A percentile compares a stretch with the other conserved stretches of the same genome.
Evolutionary conservation across 768 basidiomycete genomes (phyloP).

Genomic region (Phylloporus arenicola): DNA sequence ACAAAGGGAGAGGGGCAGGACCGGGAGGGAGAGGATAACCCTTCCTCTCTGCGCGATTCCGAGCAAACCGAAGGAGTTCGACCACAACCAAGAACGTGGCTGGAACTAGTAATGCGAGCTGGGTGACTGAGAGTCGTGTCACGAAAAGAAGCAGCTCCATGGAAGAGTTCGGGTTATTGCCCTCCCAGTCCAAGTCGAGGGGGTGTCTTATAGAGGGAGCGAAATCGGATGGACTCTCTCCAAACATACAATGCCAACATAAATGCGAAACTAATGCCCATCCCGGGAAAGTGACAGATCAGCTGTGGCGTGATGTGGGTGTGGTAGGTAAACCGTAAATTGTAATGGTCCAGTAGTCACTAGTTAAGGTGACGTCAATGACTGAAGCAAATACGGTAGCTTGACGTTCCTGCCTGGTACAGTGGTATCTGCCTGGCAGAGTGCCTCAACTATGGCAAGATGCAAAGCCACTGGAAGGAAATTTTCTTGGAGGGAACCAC

Average conservation of each 20-base stretch:
- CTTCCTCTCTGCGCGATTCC: not conserved
- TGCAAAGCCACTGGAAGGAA: not conserved
- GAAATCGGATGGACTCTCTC: not conserved
- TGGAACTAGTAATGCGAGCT: not conserved
- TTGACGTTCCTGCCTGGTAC: not conserved
- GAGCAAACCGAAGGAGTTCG: not conserved
- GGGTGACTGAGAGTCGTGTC: not conserved
- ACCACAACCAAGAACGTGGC: not conserved
- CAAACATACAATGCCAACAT: not conserved
- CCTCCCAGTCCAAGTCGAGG: not conserved
- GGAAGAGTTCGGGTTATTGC: not conserved
- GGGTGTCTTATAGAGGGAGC: not conserved
- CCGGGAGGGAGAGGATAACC: conserved; percentile 9
- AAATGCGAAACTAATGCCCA: not conserved
- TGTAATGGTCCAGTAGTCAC: too few relatives aligned
- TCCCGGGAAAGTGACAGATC: not conserved
- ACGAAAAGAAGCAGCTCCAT: not conserved
- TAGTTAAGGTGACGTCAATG: too few relatives aligned
- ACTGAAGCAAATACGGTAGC: too few relatives aligned
- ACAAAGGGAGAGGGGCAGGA: conserved; percentile 4
- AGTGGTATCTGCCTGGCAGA: not conserved
- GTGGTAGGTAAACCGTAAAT: too few relatives aligned
- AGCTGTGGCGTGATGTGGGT: too few relatives aligned
- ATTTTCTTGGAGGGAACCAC: not conserved
- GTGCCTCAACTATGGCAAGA: not conserved